Conservation (phyloP, 2,329 filamentous ascomycete species). For the Diaporthe sp. region DNA sequence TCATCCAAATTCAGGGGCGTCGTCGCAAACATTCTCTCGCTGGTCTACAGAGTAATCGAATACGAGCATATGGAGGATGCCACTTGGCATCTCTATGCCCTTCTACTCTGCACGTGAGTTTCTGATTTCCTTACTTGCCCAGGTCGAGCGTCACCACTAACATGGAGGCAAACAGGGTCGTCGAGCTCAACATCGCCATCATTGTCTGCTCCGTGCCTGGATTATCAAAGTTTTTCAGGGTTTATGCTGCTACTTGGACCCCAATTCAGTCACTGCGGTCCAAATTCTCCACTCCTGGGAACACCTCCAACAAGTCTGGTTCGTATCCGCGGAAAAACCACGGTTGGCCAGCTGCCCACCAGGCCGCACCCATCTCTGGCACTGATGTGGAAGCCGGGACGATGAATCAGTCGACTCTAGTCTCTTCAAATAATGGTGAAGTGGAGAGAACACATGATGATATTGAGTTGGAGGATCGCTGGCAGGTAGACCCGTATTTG, state of each 20-base stretch:
- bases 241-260: background rate
- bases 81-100: conserved; percentile 35
- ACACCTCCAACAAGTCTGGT: background rate
- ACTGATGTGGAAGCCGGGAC: background rate
- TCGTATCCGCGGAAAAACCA: background rate
- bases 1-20: conserved; percentile 27
- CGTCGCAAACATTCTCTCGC: conserved; percentile 36
- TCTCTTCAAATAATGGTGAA: background rate
- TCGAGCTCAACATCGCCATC: conserved; percentile 41
- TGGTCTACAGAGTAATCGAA: conserved; percentile 36
- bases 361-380: background rate
- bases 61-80: conserved; percentile 28
- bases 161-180: conserved; percentile 25
- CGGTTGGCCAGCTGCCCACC: background rate
- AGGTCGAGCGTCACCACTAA: background rate
- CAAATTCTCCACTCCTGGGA: background rate
- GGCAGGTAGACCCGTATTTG: conserved; percentile 1
- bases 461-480: background rate
- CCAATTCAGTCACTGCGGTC: background rate
- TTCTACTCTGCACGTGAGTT: conserved; percentile 37
- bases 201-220: conserved; percentile 39
- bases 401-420: background rate
- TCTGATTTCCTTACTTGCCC: background rate
- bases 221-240: conserved; percentile 6
- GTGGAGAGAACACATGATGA: background rate